phyloP scores from a whole-genome alignment of 305 asterid species.

The Fraxinus sp. region DNA sequence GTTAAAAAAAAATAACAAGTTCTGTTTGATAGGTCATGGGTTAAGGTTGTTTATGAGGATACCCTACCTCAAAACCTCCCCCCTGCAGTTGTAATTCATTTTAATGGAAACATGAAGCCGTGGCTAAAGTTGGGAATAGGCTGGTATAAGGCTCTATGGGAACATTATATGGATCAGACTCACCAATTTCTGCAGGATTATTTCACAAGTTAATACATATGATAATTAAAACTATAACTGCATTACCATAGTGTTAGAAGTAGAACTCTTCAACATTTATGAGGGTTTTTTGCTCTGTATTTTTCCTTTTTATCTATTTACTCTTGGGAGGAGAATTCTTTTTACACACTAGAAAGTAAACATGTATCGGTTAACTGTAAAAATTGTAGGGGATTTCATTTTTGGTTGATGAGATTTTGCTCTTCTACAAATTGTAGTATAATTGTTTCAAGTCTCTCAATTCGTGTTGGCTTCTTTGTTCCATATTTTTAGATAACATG shows the following conservation, averaged over 20 bases:
- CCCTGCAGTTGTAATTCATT: constrained; percentile 51
- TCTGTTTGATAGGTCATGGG: too few species aligned
- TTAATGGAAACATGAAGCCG: constrained; percentile 55
- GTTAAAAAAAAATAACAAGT: too few species aligned
- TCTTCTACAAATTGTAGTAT: constrained; percentile 29
- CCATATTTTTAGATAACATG: neutral
- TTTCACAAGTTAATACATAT: constrained; percentile 32
- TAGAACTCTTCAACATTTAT: neutral
- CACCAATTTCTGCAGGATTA: constrained; percentile 42
- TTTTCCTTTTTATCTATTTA: constrained; percentile 8
- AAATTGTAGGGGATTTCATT: constrained; percentile 14
- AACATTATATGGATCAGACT: constrained; percentile 37
- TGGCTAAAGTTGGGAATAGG: constrained; percentile 51
- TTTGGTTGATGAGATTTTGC: constrained; percentile 18
- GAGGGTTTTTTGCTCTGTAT: constrained; percentile 7
- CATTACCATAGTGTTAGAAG: constrained; percentile 31
- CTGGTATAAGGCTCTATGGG: constrained; percentile 48
- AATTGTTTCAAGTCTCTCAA: neutral
- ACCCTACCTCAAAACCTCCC: too few species aligned
- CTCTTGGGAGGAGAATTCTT: constrained; percentile 12
- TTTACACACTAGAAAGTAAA: constrained; percentile 19
- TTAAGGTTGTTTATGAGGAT: too few species aligned
- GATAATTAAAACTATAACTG: constrained; percentile 23
- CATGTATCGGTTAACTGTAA: constrained; percentile 27
- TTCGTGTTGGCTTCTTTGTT: neutral